A percentile compares a stretch with the other conserved stretches of the same genome.
These are phyloP conservation scores for Xylaria cubensis DNA, from an alignment of 495 filamentous ascomycete genomes.

Conservation along the genomic window DNA sequence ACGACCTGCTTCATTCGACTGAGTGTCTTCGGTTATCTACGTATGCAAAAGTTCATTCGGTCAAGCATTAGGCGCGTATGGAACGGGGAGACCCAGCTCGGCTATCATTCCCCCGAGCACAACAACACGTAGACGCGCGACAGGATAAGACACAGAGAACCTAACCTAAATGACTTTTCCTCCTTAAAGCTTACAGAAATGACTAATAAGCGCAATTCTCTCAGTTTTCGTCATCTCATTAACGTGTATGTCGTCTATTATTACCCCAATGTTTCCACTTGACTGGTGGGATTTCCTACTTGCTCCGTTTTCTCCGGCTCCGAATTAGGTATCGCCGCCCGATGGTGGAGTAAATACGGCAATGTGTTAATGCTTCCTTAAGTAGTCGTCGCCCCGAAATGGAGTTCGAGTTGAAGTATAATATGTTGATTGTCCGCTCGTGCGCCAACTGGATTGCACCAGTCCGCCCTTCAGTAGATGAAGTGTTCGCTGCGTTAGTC, in stretches of 20 bases:
- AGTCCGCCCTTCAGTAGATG: background rate
- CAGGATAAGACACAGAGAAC: background rate
- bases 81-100: background rate
- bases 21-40: background rate
- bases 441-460: background rate
- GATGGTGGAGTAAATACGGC: slow-evolving; percentile 10
- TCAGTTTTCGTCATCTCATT: background rate
- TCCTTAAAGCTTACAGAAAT: background rate
- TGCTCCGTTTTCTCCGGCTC: slow-evolving; percentile 22
- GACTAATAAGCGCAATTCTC: background rate
- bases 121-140: background rate
- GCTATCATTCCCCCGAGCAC: slow-evolving; percentile 14
- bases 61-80: background rate
- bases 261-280: slow-evolving; percentile 1
- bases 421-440: background rate
- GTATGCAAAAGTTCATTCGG: background rate
- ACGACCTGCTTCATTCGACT: background rate
- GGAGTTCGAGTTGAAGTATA: background rate
- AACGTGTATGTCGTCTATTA: background rate
- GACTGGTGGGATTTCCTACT: slow-evolving; percentile 22
- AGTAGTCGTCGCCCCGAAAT: background rate
- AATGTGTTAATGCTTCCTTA: background rate
- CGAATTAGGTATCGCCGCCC: slow-evolving; percentile 18
- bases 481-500: background rate
- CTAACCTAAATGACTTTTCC: background rate